phyloP scores from a whole-genome alignment of 495 filamentous ascomycete genomes.

The Coniosporium apollinis region DNA sequence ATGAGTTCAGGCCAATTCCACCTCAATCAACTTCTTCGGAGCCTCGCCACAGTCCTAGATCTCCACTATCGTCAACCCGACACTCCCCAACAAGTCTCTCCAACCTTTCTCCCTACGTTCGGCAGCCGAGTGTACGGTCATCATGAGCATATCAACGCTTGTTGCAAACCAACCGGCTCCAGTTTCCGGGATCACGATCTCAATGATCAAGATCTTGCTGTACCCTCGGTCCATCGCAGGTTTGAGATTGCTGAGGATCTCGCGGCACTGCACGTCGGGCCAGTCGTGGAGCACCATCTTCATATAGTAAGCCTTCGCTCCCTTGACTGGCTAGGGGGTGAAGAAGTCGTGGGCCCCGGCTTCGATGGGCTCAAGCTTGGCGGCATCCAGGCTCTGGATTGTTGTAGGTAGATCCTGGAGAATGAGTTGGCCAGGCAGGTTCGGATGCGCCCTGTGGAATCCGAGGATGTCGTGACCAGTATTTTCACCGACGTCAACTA shows the following conservation, averaged over 20 bases:
- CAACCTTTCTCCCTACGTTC: conserved; percentile 28
- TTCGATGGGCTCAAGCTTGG: conserved; percentile 5
- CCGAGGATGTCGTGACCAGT: conserved; percentile 32
- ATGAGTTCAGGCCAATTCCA: conserved; percentile 9
- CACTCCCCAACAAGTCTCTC: conserved; percentile 21
- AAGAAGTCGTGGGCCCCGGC: conserved; percentile 31
- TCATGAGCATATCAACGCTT: conserved; percentile 31
- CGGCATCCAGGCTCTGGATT: conserved; percentile 23
- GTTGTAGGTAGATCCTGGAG: conserved; percentile 31
- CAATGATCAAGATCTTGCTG: conserved; percentile 33
- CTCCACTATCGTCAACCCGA: conserved; percentile 27
- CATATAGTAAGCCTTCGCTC: conserved; percentile 23
- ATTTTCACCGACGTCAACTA: conserved; percentile 40
- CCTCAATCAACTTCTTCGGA: conserved; percentile 32
- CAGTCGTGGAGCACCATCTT: conserved; percentile 13
- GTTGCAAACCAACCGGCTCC: conserved; percentile 27
- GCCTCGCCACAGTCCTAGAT: conserved; percentile 24
- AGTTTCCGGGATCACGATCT: conserved; percentile 31
- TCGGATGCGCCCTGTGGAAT: conserved; percentile 27
- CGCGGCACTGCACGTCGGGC: conserved; percentile 1
- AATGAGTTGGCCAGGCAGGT: conserved; percentile 27
- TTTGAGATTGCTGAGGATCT: conserved; percentile 6
- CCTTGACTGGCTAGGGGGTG: conserved; percentile 31
- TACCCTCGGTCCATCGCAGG: conserved; percentile 32
- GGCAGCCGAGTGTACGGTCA: conserved; percentile 19